Base-by-base conservation (phyloP, 768 basidiomycete species). In the Hericium rajendrae region DNA sequence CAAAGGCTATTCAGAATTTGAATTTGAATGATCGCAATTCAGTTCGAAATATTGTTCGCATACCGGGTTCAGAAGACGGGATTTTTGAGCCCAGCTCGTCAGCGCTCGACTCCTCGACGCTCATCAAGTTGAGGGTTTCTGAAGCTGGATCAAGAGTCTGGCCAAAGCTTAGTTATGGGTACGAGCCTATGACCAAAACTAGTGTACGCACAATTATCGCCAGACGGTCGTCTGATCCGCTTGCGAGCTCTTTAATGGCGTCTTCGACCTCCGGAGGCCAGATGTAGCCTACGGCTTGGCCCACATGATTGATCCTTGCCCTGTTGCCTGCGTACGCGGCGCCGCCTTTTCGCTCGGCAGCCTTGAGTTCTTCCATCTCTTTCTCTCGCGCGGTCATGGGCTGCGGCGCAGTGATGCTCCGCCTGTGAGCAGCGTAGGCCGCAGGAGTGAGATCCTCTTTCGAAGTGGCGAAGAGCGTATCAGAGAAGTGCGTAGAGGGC, bases 351-450 rank as follows among this genome's bases (percentile, higher is more conserved):
- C 81, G 76, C 67, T 95, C 94, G 3, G 90, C 89, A 0, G 82
- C 80, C 51, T 79, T 81, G 58, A 95, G 78, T 55, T 86, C 84
- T 0, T 79, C 86, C 60, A 95, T 77, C 68, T 94, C 93, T 59
- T 84, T 79, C 70, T 97, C 94, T 37, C 86, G 79, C 0, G 81
- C 79, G 40, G 86, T 91, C 64, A 97, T 76, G 1, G 94, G 95
- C 60, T 89, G 79, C 2, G 91, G 88, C 0, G 91, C 88, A 37
- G 80, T 74, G 51, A 81, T 69, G 66, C 92, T 88, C 15, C 75
- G 79, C 58, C 80, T 76, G 66, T 95, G 92, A 37, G 82, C 78
- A 20, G 79, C 77, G 64, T 95, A 94, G 0, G 88, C 83, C 50
- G 80, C 78, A 1, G 83, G 73, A 3, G 82, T 84, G 54, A 88